phyloP scores from a whole-genome alignment of 352 stramenopile genomes.

The Aphanomyces invadans region DNA sequence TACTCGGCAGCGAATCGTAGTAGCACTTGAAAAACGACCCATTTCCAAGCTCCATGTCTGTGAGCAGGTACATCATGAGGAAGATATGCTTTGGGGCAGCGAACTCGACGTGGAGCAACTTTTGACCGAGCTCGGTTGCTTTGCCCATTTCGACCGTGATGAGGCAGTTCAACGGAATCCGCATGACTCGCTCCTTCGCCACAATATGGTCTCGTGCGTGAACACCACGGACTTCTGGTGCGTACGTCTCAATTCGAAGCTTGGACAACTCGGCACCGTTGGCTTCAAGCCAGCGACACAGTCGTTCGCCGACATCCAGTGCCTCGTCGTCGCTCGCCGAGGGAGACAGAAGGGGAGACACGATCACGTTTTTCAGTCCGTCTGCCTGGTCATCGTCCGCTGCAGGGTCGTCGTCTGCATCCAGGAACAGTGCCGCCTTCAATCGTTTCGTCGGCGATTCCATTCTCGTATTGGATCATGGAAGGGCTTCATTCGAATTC shows the following conservation, averaged over 20 bases:
- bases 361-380: background rate
- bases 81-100: conserved; percentile 99
- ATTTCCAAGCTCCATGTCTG: conserved; percentile 86
- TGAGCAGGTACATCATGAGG: conserved; percentile 98
- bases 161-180: conserved; percentile 92
- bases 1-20: conserved; percentile 95
- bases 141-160: conserved; percentile 99
- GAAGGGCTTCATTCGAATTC: background rate
- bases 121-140: conserved; percentile 90
- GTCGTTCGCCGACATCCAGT: conserved; percentile 17
- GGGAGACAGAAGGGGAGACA: background rate
- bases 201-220: conserved; percentile 84
- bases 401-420: background rate
- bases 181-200: conserved; percentile 82
- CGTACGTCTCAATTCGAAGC: conserved; percentile 80
- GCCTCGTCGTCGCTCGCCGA: background rate
- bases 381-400: background rate
- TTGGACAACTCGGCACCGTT: conserved; percentile 72
- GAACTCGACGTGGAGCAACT: conserved; percentile 94
- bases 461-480: background rate
- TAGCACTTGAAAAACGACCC: conserved; percentile 89
- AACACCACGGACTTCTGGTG: conserved; percentile 87
- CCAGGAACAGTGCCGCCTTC: background rate
- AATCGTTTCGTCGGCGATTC: conserved; percentile 12
- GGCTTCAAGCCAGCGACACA: conserved; percentile 68